Percentiles rank a stretch among this genome's conserved stretches.
phyloP scores from a whole-genome alignment of 1,284 basidiomycete genomes.

The Apiotrichum gamsii region DNA sequence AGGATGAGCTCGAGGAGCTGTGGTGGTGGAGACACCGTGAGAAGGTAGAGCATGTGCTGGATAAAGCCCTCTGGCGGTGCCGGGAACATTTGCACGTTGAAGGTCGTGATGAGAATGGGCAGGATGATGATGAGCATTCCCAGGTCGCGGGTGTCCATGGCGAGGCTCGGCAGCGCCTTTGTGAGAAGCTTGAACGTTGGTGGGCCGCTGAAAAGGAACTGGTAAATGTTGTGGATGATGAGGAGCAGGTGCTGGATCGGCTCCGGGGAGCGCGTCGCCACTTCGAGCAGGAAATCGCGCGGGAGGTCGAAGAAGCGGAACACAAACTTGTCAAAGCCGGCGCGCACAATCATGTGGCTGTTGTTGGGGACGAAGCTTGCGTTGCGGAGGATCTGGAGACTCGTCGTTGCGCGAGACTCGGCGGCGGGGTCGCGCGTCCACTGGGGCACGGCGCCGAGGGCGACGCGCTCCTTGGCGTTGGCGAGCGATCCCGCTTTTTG shows the following conservation, averaged over 20 bases:
- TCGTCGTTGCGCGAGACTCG: slow-evolving; percentile 31
- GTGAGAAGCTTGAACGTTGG: slow-evolving; percentile 14
- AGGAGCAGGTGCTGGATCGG: slow-evolving; percentile 32
- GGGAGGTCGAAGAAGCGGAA: slow-evolving; percentile 35
- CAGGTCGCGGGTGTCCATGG: slow-evolving; percentile 33
- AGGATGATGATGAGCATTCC: slow-evolving; percentile 29
- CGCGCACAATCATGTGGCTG: slow-evolving; percentile 24
- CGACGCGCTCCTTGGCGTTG: slow-evolving; percentile 1
- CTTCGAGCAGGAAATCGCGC: slow-evolving; percentile 27
- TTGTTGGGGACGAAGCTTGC: slow-evolving; percentile 28
- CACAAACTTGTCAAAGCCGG: slow-evolving; percentile 23
- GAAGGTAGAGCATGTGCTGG: slow-evolving; percentile 31
- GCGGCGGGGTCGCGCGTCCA: slow-evolving; percentile 26
- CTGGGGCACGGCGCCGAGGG: slow-evolving; percentile 26
- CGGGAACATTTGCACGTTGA: slow-evolving; percentile 22
- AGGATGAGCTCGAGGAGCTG: slow-evolving; percentile 33
- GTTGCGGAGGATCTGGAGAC: slow-evolving; percentile 38
- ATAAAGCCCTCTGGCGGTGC: slow-evolving; percentile 23
- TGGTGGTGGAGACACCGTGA: slow-evolving; percentile 25
- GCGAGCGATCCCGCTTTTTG: background rate
- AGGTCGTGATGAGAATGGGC: slow-evolving; percentile 30
- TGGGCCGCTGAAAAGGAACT: slow-evolving; percentile 14
- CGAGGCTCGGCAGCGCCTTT: slow-evolving; percentile 26
- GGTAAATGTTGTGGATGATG: slow-evolving; percentile 28
- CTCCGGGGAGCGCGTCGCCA: slow-evolving; percentile 31